phyloP scores from a whole-genome alignment of 1,284 basidiomycete species.

The Cryptococcus sp. region DNA sequence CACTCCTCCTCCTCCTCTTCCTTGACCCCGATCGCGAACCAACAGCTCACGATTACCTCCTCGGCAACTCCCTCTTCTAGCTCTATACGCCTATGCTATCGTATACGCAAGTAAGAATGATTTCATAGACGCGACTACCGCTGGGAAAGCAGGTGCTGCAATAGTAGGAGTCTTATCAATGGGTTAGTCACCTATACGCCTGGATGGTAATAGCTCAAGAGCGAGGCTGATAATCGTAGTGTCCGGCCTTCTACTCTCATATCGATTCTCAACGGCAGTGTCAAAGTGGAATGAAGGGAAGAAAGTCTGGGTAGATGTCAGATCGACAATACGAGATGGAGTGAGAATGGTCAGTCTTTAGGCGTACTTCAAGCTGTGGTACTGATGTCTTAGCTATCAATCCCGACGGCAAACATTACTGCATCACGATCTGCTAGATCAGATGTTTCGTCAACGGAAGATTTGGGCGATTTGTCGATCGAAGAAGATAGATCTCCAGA shows the following conservation, averaged over 20 bases:
- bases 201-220: neutral
- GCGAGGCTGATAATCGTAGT: slow-evolving; percentile 15
- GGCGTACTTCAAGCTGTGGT: neutral
- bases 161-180: slow-evolving; percentile 38
- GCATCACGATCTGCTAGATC: too few species aligned
- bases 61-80: slow-evolving; percentile 26
- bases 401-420: too few species aligned
- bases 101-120: slow-evolving; percentile 12
- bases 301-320: slow-evolving; percentile 39
- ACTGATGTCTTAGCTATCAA: too few species aligned
- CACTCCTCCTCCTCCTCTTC: neutral
- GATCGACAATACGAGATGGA: slow-evolving; percentile 35
- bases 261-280: slow-evolving; percentile 36
- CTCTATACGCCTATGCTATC: slow-evolving; percentile 24
- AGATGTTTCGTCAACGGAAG: neutral
- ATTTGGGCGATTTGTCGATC: neutral
- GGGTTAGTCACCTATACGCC: slow-evolving; percentile 20
- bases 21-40: neutral
- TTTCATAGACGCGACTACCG: slow-evolving; percentile 15
- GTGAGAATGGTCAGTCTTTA: slow-evolving; percentile 35
- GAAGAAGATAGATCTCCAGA: neutral
- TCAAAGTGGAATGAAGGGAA: slow-evolving; percentile 42
- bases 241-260: slow-evolving; percentile 37
- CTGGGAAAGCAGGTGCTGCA: slow-evolving; percentile 31
- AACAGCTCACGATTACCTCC: slow-evolving; percentile 27